A percentile compares a stretch with the other conserved stretches of the same genome.
Conservation (phyloP, 441 rosid genomes). For the Daphne laureola region DNA sequence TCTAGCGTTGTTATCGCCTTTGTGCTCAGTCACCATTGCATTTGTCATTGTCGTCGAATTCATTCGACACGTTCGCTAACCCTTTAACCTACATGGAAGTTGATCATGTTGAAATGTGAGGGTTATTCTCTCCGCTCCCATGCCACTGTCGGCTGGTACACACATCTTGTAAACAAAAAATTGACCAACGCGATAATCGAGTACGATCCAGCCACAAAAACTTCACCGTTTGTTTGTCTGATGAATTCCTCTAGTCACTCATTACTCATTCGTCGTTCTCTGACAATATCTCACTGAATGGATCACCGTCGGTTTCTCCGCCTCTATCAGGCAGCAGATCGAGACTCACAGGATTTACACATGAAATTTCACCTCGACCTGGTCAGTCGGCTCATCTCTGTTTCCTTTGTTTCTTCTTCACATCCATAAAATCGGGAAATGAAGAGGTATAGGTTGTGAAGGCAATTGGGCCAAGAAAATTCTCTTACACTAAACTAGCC, state of each 20-base stretch:
- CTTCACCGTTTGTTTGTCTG: not conserved
- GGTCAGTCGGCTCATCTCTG: not conserved
- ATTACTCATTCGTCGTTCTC: not conserved
- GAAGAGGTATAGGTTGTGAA: not conserved
- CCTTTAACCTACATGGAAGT: not conserved
- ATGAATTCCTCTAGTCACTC: no score
- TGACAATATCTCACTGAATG: not conserved
- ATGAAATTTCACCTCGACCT: not conserved
- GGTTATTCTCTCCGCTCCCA: not conserved
- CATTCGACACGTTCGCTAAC: conserved; percentile 8
- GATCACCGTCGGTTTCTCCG: conserved; percentile 1
- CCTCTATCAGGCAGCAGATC: not conserved
- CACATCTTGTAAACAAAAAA: not conserved
- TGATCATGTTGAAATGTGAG: conserved; percentile 6
- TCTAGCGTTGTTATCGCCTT: no score
- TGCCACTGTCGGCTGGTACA: not conserved
- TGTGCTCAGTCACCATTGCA: no score
- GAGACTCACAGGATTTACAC: not conserved
- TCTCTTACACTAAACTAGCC: conserved; percentile 10
- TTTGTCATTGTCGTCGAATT: no score
- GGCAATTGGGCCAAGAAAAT: no score
- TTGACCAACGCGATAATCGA: not conserved
- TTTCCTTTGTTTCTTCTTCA: not conserved
- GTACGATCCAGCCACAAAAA: not conserved
- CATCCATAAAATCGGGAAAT: not conserved